Evolutionary conservation across 2,329 filamentous ascomycete species (phyloP), one percentile per base, ranked within the genome.

Genomic region (Emmonsia crescens): DNA sequence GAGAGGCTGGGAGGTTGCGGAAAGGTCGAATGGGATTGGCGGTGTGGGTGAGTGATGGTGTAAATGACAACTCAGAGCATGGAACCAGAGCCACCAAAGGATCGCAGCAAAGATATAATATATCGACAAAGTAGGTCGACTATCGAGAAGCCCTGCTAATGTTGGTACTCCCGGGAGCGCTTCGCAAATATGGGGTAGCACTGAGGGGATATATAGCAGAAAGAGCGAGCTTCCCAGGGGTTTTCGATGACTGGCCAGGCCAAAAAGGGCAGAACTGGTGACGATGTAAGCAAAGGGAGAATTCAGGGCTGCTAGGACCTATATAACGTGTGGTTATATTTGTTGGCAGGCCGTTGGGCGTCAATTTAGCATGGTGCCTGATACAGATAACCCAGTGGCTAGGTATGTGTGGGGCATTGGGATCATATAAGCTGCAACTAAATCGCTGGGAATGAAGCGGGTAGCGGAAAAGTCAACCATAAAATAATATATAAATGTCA

Each of bases 301-400:
- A 21, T 42, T 19, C 55, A 40, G 29, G 33, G 27, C 57, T 21
- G 57, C 21, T 49, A 29, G 57, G 19, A 3, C 10, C 44, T 44
- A 54, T 40, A 52, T 29, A 36, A 21, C 14, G 36, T n/a, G 10
- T 5, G 6, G 24, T 14, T 24, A 54, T 46, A 40, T 57, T 57
- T 61, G 60, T 42, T 61, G 60, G 60, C 60, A 61, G 52, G 27
- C 21, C n/a, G 60, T 61, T 61, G 60, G 60, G 60, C 60, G 52
- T 19, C 40, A 57, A 61, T 29, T 48, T 59, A 19, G 57, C 19
- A 21, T 12, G 57, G 44, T 59, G 44, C 57, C 57, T 59, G 57
- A 59, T 33, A 44, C 21, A 57, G n/a, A 27, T 5, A 57, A 16
- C 21, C 21, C 54, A 12, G 36, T 5, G 29, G 27, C 54, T 44